These are phyloP conservation scores for Sphaerulina musiva DNA, from an alignment of 2,329 filamentous ascomycete species.

Conservation along the genomic window DNA sequence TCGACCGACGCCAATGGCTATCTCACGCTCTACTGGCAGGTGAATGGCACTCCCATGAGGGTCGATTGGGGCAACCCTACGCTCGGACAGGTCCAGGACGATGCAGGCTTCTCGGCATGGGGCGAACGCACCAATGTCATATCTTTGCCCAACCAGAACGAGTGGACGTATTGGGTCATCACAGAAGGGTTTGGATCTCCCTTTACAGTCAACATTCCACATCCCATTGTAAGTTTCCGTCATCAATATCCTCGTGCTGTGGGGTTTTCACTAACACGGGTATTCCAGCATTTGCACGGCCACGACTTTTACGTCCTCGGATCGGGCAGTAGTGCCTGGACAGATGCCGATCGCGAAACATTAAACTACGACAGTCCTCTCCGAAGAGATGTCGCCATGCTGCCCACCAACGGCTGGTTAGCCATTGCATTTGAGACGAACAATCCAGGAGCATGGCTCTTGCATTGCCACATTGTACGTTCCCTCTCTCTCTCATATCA, in stretches of 20 bases:
- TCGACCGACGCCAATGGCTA: slow-evolving; percentile 26
- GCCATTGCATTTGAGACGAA: slow-evolving; percentile 39
- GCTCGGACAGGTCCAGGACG: slow-evolving; percentile 38
- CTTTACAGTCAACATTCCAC: slow-evolving; percentile 29
- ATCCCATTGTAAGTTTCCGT: slow-evolving; percentile 24
- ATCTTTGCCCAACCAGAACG: slow-evolving; percentile 16
- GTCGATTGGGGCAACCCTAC: slow-evolving; percentile 43
- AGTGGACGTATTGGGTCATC: slow-evolving; percentile 35
- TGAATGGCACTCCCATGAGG: slow-evolving; percentile 41
- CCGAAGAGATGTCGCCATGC: slow-evolving; percentile 38
- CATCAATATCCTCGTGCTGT: not conserved
- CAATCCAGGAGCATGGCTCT: slow-evolving; percentile 41
- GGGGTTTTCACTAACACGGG: not conserved
- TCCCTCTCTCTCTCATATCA: not conserved
- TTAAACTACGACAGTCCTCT: slow-evolving; percentile 36
- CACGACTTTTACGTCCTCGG: slow-evolving; percentile 33
- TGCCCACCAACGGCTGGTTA: slow-evolving; percentile 36
- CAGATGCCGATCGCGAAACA: slow-evolving; percentile 15
- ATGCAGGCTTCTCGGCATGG: slow-evolving; percentile 35
- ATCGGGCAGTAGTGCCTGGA: slow-evolving; percentile 24
- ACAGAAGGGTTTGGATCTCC: slow-evolving; percentile 26
- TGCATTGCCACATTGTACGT: slow-evolving; percentile 40
- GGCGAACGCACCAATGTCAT: slow-evolving; percentile 38
- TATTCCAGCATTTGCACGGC: slow-evolving; percentile 39
- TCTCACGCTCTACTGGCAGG: slow-evolving; percentile 35